Evolutionary conservation across 257 asterid species (phyloP).

Genomic region (Fraxinus americana): DNA sequence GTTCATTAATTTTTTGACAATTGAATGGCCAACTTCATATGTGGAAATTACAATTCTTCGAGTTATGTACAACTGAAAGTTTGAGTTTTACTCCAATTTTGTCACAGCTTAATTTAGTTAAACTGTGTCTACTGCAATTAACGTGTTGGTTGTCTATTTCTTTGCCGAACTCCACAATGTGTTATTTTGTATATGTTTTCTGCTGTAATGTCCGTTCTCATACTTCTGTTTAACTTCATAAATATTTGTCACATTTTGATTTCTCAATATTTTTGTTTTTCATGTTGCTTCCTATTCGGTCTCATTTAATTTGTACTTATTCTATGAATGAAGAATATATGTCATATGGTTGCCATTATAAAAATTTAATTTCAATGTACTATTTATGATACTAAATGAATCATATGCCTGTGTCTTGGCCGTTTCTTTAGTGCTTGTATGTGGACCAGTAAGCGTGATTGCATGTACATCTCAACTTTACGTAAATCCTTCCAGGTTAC

Average conservation of each 20-base stretch:
- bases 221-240: background rate
- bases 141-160: background rate
- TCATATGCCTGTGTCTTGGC: background rate
- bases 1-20: background rate
- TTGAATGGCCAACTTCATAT: background rate
- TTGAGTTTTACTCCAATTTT: background rate
- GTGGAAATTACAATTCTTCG: background rate
- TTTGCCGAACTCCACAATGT: background rate
- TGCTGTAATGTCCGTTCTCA: background rate
- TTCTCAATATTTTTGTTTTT: background rate
- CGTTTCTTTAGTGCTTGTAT: background rate
- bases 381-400: background rate
- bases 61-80: background rate
- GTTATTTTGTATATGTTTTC: background rate
- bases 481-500: conserved; percentile 8
- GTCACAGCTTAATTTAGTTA: background rate
- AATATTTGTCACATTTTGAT: background rate
- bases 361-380: background rate
- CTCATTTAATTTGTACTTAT: background rate
- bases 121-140: background rate
- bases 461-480: background rate
- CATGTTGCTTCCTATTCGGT: background rate
- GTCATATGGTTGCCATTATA: background rate
- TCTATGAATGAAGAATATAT: background rate
- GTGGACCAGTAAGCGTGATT: background rate